Evolutionary conservation across 2,329 filamentous ascomycete genomes (phyloP).

Genomic region (Diaporthe citri): DNA sequence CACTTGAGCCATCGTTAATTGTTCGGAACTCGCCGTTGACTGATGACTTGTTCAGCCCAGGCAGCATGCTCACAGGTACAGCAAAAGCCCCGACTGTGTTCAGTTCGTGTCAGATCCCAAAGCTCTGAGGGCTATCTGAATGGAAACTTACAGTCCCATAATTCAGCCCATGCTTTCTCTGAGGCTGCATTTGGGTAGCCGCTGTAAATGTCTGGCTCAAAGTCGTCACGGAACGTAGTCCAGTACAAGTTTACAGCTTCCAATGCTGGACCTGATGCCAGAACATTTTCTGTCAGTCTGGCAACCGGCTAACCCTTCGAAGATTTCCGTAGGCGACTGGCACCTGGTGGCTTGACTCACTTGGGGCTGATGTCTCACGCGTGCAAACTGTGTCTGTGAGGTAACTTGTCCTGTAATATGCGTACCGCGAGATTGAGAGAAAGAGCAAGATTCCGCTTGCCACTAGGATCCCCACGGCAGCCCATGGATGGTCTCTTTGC

Average conservation of each 20-base stretch:
- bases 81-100: neutral
- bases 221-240: neutral
- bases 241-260: neutral
- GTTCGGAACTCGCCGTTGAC: neutral
- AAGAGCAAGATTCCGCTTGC: neutral
- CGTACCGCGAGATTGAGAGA: neutral
- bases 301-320: neutral
- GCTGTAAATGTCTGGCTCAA: neutral
- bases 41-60: conserved; percentile 3
- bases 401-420: neutral
- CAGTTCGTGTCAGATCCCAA: neutral
- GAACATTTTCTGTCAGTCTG: neutral
- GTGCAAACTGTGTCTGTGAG: neutral
- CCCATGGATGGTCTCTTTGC: neutral
- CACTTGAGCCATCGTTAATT: neutral
- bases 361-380: neutral
- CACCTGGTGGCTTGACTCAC: neutral
- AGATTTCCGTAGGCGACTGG: neutral
- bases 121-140: neutral
- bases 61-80: neutral
- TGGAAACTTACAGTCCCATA: neutral
- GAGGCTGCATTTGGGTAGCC: neutral
- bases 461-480: neutral
- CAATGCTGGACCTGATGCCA: neutral
- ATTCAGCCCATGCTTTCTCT: neutral